Percentiles rank a stretch among this genome's conserved stretches.
These are phyloP conservation scores for Epichloe amarillans DNA, from an alignment of 2,329 filamentous ascomycete species.

Conservation along the genomic window DNA sequence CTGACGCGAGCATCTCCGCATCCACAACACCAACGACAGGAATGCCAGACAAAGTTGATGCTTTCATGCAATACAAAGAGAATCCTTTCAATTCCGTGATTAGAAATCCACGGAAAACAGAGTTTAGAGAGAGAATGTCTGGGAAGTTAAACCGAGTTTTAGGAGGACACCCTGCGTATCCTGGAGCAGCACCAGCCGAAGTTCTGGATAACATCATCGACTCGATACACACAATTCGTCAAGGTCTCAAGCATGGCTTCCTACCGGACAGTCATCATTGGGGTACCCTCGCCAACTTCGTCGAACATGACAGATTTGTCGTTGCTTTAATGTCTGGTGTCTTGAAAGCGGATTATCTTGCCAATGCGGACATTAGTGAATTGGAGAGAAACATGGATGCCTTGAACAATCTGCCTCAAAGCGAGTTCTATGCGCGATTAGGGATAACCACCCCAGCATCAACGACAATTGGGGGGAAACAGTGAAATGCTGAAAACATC, in stretches of 20 bases:
- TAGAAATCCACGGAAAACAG: slow-evolving; percentile 9
- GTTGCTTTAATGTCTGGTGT: slow-evolving; percentile 15
- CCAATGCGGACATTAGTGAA: slow-evolving; percentile 12
- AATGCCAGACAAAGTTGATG: background rate
- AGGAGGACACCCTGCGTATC: background rate
- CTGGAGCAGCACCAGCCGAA: background rate
- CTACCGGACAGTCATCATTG: slow-evolving; percentile 22
- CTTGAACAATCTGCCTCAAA: slow-evolving; percentile 14
- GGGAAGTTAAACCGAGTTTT: slow-evolving; percentile 1
- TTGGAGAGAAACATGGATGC: slow-evolving; percentile 14
- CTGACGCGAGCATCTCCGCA: background rate
- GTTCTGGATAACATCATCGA: slow-evolving; percentile 11
- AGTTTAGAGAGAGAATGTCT: slow-evolving; percentile 13
- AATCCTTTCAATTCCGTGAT: slow-evolving; percentile 4
- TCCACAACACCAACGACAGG: background rate
- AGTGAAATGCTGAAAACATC: background rate
- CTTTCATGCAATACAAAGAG: background rate
- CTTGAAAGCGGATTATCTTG: slow-evolving; percentile 16
- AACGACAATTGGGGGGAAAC: background rate
- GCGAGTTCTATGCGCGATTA: slow-evolving; percentile 11
- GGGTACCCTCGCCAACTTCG: slow-evolving; percentile 17
- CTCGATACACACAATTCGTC: slow-evolving; percentile 14
- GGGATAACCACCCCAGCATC: background rate
- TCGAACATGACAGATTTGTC: slow-evolving; percentile 18
- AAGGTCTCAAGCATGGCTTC: slow-evolving; percentile 14